A percentile compares a stretch with the other conserved stretches of the same genome.
Evolutionary conservation across 441 rosid species (phyloP).

Genomic region (Gossypium gossypioides): DNA sequence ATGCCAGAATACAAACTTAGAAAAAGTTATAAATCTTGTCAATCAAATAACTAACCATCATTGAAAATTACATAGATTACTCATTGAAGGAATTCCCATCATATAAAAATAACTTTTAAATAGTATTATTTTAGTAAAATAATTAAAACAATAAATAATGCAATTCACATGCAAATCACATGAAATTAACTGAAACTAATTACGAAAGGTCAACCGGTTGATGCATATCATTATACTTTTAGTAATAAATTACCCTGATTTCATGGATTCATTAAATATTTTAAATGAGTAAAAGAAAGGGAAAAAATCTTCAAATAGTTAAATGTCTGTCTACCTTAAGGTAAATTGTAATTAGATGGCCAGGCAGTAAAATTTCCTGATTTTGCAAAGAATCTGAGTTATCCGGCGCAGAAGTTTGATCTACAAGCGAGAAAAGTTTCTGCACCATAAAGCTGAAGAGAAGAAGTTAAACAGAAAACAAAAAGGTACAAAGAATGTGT

Average conservation of each 20-base stretch:
- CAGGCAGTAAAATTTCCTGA: slow-evolving; percentile 92
- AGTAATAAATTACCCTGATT: neutral
- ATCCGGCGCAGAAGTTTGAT: slow-evolving; percentile 79
- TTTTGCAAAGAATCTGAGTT: slow-evolving; percentile 92
- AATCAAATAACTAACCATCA: neutral
- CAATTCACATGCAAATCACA: neutral
- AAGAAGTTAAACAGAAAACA: slow-evolving; percentile 18
- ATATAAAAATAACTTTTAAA: neutral
- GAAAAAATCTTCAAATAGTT: neutral
- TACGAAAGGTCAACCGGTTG: neutral
- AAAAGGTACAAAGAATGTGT: slow-evolving; percentile 3
- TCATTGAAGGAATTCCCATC: neutral
- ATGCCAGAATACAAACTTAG: neutral
- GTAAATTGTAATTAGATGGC: slow-evolving; percentile 79
- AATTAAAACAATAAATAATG: neutral
- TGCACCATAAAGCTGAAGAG: slow-evolving; percentile 75
- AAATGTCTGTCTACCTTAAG: slow-evolving; percentile 53
- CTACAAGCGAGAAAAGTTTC: slow-evolving; percentile 89
- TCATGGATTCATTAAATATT: neutral
- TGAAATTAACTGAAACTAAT: neutral
- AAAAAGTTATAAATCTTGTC: neutral
- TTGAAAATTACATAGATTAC: neutral
- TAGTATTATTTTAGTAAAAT: neutral
- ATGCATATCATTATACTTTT: neutral
- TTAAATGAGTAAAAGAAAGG: neutral